phyloP scores from a whole-genome alignment of 495 filamentous ascomycete genomes.

The Lophiostoma macrostomum region DNA sequence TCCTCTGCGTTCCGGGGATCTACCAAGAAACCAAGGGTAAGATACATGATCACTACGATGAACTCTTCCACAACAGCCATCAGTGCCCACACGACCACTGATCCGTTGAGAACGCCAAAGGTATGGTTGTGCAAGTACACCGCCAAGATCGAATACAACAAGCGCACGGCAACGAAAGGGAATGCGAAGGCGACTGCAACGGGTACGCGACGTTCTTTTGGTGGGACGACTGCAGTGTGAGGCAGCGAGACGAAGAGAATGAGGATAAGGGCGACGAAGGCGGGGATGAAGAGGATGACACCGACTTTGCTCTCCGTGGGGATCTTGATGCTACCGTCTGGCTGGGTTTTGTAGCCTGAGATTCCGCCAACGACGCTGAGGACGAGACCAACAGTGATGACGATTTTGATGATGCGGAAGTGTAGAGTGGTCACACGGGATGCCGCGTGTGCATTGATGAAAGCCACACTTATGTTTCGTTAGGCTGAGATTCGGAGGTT shows the following conservation, averaged over 20 bases:
- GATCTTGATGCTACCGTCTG: constrained; percentile 3
- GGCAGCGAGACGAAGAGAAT: constrained; percentile 12
- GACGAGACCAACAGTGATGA: constrained; percentile 32
- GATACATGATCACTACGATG: constrained; percentile 28
- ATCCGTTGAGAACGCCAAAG: constrained; percentile 26
- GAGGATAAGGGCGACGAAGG: constrained; percentile 9
- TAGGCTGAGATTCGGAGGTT: background rate
- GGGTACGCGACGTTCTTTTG: constrained; percentile 20
- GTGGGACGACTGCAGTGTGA: constrained; percentile 1
- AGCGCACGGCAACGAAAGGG: constrained; percentile 22
- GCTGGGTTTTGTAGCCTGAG: constrained; percentile 3
- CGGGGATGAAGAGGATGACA: constrained; percentile 30
- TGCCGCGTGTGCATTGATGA: constrained; percentile 9
- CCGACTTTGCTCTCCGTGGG: constrained; percentile 13
- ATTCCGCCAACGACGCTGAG: constrained; percentile 33
- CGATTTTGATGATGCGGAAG: constrained; percentile 29
- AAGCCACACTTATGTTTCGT: constrained; percentile 3
- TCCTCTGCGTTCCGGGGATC: too few species aligned
- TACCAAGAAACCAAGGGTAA: constrained; percentile 12
- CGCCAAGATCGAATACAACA: constrained; percentile 24
- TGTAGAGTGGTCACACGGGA: constrained; percentile 8
- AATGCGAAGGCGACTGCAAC: constrained; percentile 23
- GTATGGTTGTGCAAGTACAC: constrained; percentile 25
- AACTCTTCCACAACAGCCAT: constrained; percentile 36
- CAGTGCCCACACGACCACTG: constrained; percentile 9